phyloP scores from a whole-genome alignment of 305 asterid species.

The Stenogyne calaminthoides region DNA sequence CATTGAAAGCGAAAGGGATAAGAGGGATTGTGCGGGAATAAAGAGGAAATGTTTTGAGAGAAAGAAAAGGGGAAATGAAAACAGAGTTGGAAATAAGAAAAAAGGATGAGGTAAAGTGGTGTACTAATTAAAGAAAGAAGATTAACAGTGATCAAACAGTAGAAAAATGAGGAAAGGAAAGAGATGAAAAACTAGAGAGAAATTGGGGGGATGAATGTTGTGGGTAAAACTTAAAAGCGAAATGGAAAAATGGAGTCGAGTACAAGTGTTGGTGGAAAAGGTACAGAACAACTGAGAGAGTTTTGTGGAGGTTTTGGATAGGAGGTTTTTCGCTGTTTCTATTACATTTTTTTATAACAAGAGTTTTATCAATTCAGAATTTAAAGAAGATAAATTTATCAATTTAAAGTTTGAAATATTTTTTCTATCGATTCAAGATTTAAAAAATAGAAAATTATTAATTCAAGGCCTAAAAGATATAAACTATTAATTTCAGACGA shows the following conservation, averaged over 20 bases:
- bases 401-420: no score
- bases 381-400: no score
- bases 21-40: slow-evolving; percentile 33
- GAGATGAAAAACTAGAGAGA: not conserved
- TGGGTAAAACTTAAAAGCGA: slow-evolving; percentile 28
- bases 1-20: slow-evolving; percentile 36
- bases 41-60: slow-evolving; percentile 29
- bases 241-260: slow-evolving; percentile 34
- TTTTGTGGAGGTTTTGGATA: not conserved
- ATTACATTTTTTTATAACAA: no score
- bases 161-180: not conserved
- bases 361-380: no score
- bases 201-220: not conserved
- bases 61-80: slow-evolving; percentile 24
- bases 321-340: no score
- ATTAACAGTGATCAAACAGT: not conserved
- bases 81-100: slow-evolving; percentile 14
- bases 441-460: no score
- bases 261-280: slow-evolving; percentile 15
- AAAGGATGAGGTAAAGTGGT: not conserved
- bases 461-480: no score
- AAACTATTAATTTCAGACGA: no score
- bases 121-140: slow-evolving; percentile 1
- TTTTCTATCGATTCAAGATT: no score
- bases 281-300: not conserved